Base-by-base conservation (phyloP, 163 green algal genomes). In the Chlamydomonas reinhardtii region DNA sequence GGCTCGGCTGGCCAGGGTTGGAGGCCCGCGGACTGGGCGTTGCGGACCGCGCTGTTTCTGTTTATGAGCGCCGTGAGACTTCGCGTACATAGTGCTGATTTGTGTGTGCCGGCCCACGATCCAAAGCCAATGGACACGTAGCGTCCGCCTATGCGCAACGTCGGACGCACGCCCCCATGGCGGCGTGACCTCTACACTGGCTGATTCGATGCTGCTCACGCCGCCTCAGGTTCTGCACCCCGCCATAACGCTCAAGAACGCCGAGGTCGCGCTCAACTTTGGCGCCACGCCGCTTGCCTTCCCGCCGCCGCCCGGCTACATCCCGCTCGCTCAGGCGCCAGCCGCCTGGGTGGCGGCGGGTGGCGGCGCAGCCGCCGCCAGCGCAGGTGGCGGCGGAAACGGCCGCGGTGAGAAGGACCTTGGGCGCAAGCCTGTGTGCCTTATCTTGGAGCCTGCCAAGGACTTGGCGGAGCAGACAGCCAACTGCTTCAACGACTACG, bases 161-260 rank as follows among this genome's bases (percentile, higher is more conserved):
- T n/a, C n/a, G n/a, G n/a, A n/a, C n/a, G n/a, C n/a, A n/a, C n/a
- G n/a, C n/a, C n/a, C n/a, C n/a, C n/a, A n/a, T n/a, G n/a, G n/a
- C n/a, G n/a, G n/a, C n/a, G n/a, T n/a, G n/a, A n/a, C n/a, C n/a
- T n/a, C n/a, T n/a, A n/a, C n/a, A n/a, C n/a, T n/a, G n/a, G n/a
- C n/a, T n/a, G n/a, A n/a, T n/a, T n/a, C n/a, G 1, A 3, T 48
- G 39, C 74, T 43, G 31, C 54, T 83, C 24, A 27, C 48, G 86
- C 25, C 52, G 34, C 17, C 22, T 8, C 74, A 93, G 69, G 77
- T 90, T 24, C 91, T 98, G 37, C 96, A 94, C 85, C 96, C 96
- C 9, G 93, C 95, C 34, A 83, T 97, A 37, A 94, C 84, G 73
- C 90, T 98, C 37, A 97, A 97, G 76, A 96, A 97, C 77, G 95